phyloP scores from a whole-genome alignment of 176 grass and related monocot species.

The Eleusine coracana region DNA sequence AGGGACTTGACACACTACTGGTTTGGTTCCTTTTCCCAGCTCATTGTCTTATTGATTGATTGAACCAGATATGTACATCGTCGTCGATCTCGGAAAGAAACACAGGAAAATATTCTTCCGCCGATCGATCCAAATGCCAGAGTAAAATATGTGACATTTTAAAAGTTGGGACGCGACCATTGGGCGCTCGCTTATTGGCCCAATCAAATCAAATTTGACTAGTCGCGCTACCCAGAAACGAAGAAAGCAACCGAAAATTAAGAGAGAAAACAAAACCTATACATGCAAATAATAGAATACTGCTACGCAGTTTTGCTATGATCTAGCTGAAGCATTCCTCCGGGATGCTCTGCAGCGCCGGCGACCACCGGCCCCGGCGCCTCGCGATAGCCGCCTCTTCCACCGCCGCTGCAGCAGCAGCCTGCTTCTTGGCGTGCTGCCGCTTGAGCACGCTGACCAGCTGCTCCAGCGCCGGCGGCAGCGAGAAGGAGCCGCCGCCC shows the following conservation, averaged over 20 bases:
- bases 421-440: slow-evolving; percentile 57
- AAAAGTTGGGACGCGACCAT: slow-evolving; percentile 36
- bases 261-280: slow-evolving; percentile 26
- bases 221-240: slow-evolving; percentile 17
- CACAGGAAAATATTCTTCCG: not conserved
- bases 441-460: slow-evolving; percentile 61
- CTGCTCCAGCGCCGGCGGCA: slow-evolving; percentile 68
- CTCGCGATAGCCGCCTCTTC: not conserved
- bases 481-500: slow-evolving; percentile 28
- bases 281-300: slow-evolving; percentile 20
- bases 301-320: not conserved
- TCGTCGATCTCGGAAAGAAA: slow-evolving; percentile 29
- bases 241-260: not conserved
- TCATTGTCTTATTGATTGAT: slow-evolving; percentile 25
- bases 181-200: slow-evolving; percentile 42
- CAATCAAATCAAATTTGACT: not conserved
- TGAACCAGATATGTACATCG: slow-evolving; percentile 29
- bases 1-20: slow-evolving; percentile 33
- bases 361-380: slow-evolving; percentile 54
- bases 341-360: slow-evolving; percentile 73
- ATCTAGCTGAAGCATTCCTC: slow-evolving; percentile 57
- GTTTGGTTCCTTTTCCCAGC: slow-evolving; percentile 3
- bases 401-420: not conserved
- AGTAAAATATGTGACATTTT: slow-evolving; percentile 57
- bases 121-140: slow-evolving; percentile 50